phyloP scores from a whole-genome alignment of 2,329 filamentous ascomycete species.

The Penicillium sp. region DNA sequence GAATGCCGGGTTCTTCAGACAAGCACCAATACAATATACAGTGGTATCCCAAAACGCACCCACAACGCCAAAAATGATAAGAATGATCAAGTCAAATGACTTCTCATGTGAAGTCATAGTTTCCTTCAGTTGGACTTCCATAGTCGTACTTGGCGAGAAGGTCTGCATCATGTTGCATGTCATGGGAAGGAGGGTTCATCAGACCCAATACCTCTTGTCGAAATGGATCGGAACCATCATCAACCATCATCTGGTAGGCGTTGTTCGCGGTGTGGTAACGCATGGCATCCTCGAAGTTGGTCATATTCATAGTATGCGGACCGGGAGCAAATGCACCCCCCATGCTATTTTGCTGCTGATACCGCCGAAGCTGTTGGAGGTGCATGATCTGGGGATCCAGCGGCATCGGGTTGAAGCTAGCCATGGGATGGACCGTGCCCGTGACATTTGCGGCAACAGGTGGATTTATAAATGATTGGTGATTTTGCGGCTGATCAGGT shows the following conservation, averaged over 20 bases:
- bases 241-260: conserved; percentile 41
- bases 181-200: conserved; percentile 36
- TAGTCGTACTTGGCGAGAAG: conserved; percentile 38
- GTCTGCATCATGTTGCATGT: conserved; percentile 39
- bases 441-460: conserved; percentile 31
- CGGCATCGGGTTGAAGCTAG: conserved; percentile 48
- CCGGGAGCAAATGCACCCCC: conserved; percentile 31
- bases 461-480: conserved; percentile 31
- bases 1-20: no score
- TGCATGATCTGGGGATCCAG: conserved; percentile 58
- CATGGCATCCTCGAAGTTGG: conserved; percentile 37
- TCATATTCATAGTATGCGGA: conserved; percentile 28
- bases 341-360: conserved; percentile 37
- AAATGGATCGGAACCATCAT: conserved; percentile 37
- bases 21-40: neutral
- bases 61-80: neutral
- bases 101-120: conserved; percentile 30
- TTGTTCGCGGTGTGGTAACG: conserved; percentile 34
- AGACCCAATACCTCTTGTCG: conserved; percentile 37
- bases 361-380: conserved; percentile 42
- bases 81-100: neutral
- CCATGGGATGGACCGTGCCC: conserved; percentile 35
- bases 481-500: conserved; percentile 20
- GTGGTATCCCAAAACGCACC: neutral
- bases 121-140: conserved; percentile 35